Percentiles rank a stretch among this genome's conserved stretches.
These are phyloP conservation scores for Trichosporon sp. DNA, from an alignment of 1,284 basidiomycete species.

Conservation along the genomic window DNA sequence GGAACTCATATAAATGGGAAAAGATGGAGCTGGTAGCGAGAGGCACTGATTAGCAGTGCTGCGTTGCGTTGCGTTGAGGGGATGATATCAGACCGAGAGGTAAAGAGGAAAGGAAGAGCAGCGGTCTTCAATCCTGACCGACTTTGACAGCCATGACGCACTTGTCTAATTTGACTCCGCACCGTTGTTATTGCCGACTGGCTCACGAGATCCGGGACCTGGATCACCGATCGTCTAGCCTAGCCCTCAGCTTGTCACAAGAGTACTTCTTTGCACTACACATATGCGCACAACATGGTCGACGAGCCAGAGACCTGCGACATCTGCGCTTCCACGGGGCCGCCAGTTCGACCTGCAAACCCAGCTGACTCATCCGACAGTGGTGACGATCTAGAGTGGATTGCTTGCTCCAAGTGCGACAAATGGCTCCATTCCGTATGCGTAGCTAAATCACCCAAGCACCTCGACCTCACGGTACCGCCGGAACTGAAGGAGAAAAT, in stretches of 20 bases:
- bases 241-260: constrained; percentile 1
- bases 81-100: background rate
- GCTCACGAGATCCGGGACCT: background rate
- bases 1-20: constrained; percentile 10
- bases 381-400: constrained; percentile 33
- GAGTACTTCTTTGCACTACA: background rate
- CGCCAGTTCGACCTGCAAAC: constrained; percentile 7
- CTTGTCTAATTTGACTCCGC: background rate
- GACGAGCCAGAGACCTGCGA: constrained; percentile 24
- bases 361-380: background rate
- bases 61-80: background rate
- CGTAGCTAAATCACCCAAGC: constrained; percentile 19
- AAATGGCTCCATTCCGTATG: constrained; percentile 45
- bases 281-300: background rate
- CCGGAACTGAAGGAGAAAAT: constrained; percentile 22
- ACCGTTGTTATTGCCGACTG: constrained; percentile 4
- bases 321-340: constrained; percentile 20
- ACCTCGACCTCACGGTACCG: constrained; percentile 24
- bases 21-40: background rate
- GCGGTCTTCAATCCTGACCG: background rate
- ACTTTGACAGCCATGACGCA: background rate
- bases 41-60: constrained; percentile 1
- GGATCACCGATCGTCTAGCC: background rate
- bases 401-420: constrained; percentile 41
- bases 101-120: background rate